Evolutionary conservation across 345 rosid species (phyloP).

Genomic region (Balakata baccata): DNA sequence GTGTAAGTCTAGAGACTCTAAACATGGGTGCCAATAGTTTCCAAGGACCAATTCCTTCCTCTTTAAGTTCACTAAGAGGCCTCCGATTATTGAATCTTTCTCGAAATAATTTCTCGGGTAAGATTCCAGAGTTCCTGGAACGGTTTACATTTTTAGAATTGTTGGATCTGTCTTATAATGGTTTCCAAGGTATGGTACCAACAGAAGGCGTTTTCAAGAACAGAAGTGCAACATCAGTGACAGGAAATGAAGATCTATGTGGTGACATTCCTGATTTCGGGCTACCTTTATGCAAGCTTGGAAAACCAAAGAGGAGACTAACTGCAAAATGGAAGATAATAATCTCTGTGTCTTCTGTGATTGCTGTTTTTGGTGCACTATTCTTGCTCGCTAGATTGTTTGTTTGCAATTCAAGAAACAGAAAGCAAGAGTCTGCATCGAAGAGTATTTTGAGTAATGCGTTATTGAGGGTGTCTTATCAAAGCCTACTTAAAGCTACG

Average conservation of each 20-base stretch:
- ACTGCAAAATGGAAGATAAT: not conserved
- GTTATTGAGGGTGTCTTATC: not conserved
- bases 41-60: not conserved
- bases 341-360: not conserved
- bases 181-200: too few relatives aligned
- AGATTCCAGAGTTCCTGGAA: not conserved
- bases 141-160: not conserved
- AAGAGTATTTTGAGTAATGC: not conserved
- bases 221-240: not conserved
- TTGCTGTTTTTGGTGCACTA: not conserved
- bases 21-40: not conserved
- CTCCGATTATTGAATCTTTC: not conserved
- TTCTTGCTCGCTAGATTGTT: not conserved
- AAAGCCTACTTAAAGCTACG: not conserved
- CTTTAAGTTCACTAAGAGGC: not conserved
- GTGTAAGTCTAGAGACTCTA: not conserved
- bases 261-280: not conserved
- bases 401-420: not conserved
- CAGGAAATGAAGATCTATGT: not conserved
- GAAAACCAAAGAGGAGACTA: not conserved
- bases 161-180: not conserved
- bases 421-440: not conserved
- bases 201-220: not conserved
- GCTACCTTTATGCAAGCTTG: not conserved
- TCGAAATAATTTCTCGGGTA: not conserved